These are phyloP conservation scores for Trichosporon inkin DNA, from an alignment of 1,284 basidiomycete species.

Conservation along the genomic window DNA sequence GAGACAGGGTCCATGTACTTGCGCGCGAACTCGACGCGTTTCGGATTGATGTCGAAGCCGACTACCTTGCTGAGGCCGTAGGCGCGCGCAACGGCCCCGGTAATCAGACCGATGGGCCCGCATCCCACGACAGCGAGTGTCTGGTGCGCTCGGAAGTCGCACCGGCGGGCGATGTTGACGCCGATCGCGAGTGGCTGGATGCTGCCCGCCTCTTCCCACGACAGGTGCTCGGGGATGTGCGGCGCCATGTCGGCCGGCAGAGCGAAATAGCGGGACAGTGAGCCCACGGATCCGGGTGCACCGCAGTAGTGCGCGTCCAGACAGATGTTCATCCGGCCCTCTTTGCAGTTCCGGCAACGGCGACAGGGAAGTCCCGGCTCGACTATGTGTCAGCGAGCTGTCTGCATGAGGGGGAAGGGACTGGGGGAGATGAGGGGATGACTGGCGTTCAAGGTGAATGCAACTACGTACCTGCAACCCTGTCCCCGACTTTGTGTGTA, in stretches of 20 bases:
- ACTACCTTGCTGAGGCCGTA: constrained; percentile 49
- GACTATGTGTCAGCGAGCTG: constrained; percentile 38
- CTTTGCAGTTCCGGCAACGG: constrained; percentile 53
- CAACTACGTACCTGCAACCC: constrained; percentile 48
- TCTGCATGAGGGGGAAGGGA: neutral
- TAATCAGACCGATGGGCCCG: constrained; percentile 53
- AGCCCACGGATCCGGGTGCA: constrained; percentile 42
- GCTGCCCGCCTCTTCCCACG: constrained; percentile 54
- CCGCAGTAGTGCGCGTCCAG: constrained; percentile 43
- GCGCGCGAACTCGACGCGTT: constrained; percentile 81
- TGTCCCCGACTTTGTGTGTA: constrained; percentile 51
- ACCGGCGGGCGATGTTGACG: constrained; percentile 43
- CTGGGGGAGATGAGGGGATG: neutral
- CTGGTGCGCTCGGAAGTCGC: constrained; percentile 41
- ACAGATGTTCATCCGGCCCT: constrained; percentile 66
- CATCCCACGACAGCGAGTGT: constrained; percentile 45
- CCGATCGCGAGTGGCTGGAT: constrained; percentile 80
- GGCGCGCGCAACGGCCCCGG: constrained; percentile 53
- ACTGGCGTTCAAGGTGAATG: neutral
- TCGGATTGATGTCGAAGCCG: constrained; percentile 64
- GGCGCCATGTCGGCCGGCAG: constrained; percentile 48
- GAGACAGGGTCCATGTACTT: constrained; percentile 55
- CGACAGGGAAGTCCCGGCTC: constrained; percentile 59
- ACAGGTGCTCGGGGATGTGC: constrained; percentile 48
- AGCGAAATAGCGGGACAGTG: constrained; percentile 40